Conservation (phyloP, 2,329 filamentous ascomycete species). For the Fusarium sp. region DNA sequence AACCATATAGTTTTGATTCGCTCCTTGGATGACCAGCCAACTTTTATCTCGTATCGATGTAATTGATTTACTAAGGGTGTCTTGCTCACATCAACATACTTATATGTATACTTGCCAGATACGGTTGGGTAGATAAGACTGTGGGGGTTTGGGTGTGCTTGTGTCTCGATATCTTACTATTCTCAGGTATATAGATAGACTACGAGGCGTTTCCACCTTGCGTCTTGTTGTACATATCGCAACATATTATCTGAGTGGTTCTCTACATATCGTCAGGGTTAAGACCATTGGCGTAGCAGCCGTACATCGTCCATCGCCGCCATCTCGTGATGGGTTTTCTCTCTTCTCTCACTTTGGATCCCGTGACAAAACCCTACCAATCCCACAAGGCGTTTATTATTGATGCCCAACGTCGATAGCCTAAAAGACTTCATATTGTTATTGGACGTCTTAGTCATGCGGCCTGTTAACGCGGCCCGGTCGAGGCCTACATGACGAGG, state of each 20-base stretch:
- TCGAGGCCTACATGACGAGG: constrained; percentile 25
- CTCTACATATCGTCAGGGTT: neutral
- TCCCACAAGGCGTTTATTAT: neutral
- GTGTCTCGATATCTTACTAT: constrained; percentile 19
- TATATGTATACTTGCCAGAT: neutral
- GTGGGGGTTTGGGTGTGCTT: constrained; percentile 3
- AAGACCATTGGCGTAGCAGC: neutral
- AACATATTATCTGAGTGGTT: constrained; percentile 1
- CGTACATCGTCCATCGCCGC: neutral
- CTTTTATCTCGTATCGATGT: constrained; percentile 24
- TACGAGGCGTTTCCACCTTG: neutral
- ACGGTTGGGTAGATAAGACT: constrained; percentile 1
- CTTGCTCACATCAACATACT: neutral
- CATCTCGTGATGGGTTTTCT: constrained; percentile 1
- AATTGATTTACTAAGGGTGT: neutral
- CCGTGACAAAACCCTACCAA: constrained; percentile 18
- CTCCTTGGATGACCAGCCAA: neutral
- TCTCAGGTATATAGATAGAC: constrained; percentile 20
- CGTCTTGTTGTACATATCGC: constrained; percentile 23
- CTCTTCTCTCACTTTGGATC: constrained; percentile 24
- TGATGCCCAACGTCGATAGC: constrained; percentile 27
- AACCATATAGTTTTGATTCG: constrained; percentile 1
- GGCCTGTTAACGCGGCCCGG: constrained; percentile 21
- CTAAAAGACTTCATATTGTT: neutral
- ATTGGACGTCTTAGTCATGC: constrained; percentile 16